Evolutionary conservation across 805 yeast genomes (phyloP).

Genomic region (Candida verbasci): DNA sequence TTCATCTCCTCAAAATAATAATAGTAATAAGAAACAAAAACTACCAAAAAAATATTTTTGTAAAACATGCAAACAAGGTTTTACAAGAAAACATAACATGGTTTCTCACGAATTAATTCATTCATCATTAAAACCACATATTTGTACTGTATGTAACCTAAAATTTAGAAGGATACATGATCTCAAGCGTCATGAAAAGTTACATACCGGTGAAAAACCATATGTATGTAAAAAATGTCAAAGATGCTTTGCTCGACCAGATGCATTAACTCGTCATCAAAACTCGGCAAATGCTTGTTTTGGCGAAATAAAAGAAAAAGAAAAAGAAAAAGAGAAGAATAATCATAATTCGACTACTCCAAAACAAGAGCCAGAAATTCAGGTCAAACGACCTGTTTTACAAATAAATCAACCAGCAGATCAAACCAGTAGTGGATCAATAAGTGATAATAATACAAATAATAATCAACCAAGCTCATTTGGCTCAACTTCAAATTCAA

Average conservation of each 20-base stretch:
- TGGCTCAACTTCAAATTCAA: conserved; percentile 1
- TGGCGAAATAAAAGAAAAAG: conserved; percentile 8
- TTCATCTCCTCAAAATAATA: too few species aligned
- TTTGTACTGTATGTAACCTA: conserved; percentile 56
- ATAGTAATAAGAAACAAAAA: conserved; percentile 3
- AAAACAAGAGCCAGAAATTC: not conserved
- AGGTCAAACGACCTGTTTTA: not conserved
- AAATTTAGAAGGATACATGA: conserved; percentile 73
- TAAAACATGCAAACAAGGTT: conserved; percentile 56
- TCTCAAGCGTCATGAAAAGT: conserved; percentile 67
- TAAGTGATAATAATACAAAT: not conserved
- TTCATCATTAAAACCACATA: conserved; percentile 58
- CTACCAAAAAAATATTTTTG: conserved; percentile 43
- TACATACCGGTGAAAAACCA: conserved; percentile 76
- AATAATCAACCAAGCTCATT: not conserved
- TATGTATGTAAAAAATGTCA: conserved; percentile 57
- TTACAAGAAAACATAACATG: conserved; percentile 70
- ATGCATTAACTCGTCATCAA: conserved; percentile 67
- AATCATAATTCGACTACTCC: not conserved
- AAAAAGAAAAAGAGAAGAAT: not conserved
- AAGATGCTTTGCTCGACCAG: conserved; percentile 67
- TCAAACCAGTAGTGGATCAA: not conserved
- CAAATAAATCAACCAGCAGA: not conserved
- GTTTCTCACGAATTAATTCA: conserved; percentile 70
- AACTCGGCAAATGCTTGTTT: conserved; percentile 41